Base-by-base conservation (phyloP, 2,329 filamentous ascomycete genomes). In the Verticillium klebahnii region DNA sequence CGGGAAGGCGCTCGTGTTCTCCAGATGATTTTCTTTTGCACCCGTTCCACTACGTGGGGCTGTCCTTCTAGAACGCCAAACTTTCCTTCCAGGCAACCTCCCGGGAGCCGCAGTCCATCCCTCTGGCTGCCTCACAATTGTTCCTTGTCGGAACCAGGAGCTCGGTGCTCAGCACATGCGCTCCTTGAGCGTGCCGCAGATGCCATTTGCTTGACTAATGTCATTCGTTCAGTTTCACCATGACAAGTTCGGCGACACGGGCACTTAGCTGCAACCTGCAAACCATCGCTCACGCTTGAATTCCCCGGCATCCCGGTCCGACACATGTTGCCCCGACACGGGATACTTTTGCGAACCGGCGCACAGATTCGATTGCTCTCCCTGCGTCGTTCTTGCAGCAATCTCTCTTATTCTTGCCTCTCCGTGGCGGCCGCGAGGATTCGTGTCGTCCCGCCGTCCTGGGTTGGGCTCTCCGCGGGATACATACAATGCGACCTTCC, bases 1-100 rank as follows among this genome's bases (percentile, higher is more conserved):
- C 39, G 54, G 45, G 15, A 59, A 59, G 56, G 59, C 57, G 29
- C 61, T 61, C 57, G 54, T 61, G 50, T 60, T 63, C 45, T 56
- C 54, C 61, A 52, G 52, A 17, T 25, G 63, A 45, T 62, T 63
- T 64, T 58, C 59, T 63, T 64, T 64, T 64, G n/a, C 57, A n/a
- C 36, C 34, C 52, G 37, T 52, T 52, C 45, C 45, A 52, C 52
- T 61, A 29, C 45, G 57, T n/a, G 34, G 60, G 52, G 56, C 52
- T 23, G 9, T 55, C 37, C 56, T 23, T 54, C 45, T 32, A 59
- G 34, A 25, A 45, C 34, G 19, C 19, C 45, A 54, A 32, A 58
- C 23, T 57, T 37, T 54, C 45, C 56, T 36, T 56, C n/a, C 31
- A 37, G 36, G 37, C 52, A 57, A 60, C 15, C 32, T 56, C 37